Evolutionary conservation across 768 basidiomycete genomes (phyloP).

Genomic region (Tricholoma matsutake): DNA sequence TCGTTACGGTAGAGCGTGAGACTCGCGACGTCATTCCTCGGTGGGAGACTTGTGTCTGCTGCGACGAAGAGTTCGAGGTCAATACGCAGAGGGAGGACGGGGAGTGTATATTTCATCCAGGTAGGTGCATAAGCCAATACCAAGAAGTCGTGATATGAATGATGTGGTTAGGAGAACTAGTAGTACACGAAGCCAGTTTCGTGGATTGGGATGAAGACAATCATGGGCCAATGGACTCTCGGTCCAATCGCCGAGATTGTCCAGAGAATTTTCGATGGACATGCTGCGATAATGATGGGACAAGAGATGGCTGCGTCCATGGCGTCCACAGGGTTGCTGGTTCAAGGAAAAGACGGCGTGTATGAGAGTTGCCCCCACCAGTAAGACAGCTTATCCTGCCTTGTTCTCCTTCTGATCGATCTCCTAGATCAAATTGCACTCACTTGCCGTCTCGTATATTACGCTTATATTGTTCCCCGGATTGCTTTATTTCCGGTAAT

Average conservation of each 20-base stretch:
- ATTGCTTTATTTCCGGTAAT: slow-evolving; percentile 8
- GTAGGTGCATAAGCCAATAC: slow-evolving; percentile 26
- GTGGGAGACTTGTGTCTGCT: slow-evolving; percentile 47
- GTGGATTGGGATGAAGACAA: slow-evolving; percentile 45
- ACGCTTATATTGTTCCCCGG: slow-evolving; percentile 17
- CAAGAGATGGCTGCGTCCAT: slow-evolving; percentile 36
- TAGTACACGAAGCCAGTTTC: slow-evolving; percentile 38
- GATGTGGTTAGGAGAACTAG: slow-evolving; percentile 34
- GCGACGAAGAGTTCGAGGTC: slow-evolving; percentile 45
- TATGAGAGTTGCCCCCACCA: slow-evolving; percentile 12
- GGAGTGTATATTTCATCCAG: slow-evolving; percentile 51
- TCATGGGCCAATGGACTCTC: slow-evolving; percentile 46
- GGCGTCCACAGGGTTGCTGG: slow-evolving; percentile 32
- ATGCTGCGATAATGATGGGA: slow-evolving; percentile 44
- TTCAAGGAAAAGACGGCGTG: slow-evolving; percentile 34
- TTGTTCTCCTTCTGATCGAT: background rate
- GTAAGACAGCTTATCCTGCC: slow-evolving; percentile 4
- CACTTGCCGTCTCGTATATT: slow-evolving; percentile 3
- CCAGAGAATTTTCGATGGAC: slow-evolving; percentile 51
- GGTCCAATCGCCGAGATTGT: slow-evolving; percentile 34
- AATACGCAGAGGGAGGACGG: slow-evolving; percentile 32
- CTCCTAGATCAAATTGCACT: slow-evolving; percentile 1
- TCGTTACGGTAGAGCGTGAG: slow-evolving; percentile 38
- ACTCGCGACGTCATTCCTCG: slow-evolving; percentile 36
- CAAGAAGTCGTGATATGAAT: background rate